Percentiles rank a stretch among this genome's conserved stretches.
phyloP scores from a whole-genome alignment of 345 rosid genomes.

The Mallotus nudiflorus region DNA sequence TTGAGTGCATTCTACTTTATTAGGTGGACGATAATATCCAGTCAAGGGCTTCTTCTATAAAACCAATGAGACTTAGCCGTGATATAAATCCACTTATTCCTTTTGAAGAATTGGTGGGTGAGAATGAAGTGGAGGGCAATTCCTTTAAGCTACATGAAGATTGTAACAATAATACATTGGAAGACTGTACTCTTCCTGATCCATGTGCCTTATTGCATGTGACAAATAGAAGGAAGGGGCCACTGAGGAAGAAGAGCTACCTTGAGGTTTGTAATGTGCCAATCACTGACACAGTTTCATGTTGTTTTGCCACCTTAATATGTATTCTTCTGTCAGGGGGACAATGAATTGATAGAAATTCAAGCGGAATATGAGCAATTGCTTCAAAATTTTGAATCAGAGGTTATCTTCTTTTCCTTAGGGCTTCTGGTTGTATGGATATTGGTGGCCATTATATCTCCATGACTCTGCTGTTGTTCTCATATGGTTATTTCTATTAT shows the following conservation, averaged over 20 bases:
- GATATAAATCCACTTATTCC: conserved; percentile 65
- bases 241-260: conserved; percentile 51
- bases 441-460: not conserved
- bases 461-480: not conserved
- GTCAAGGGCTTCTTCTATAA: conserved; percentile 48
- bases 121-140: conserved; percentile 36
- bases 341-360: conserved; percentile 43
- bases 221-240: conserved; percentile 75
- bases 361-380: conserved; percentile 69
- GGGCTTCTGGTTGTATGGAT: conserved; percentile 7
- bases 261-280: conserved; percentile 52
- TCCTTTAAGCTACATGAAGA: conserved; percentile 43
- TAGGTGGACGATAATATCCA: conserved; percentile 50
- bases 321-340: conserved; percentile 48
- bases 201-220: conserved; percentile 72
- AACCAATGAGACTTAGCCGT: conserved; percentile 43
- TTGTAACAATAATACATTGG: conserved; percentile 27
- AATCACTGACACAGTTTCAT: conserved; percentile 18
- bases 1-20: conserved; percentile 18
- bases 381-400: conserved; percentile 58
- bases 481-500: not conserved
- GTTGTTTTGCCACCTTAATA: conserved; percentile 27
- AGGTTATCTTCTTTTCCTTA: conserved; percentile 43
- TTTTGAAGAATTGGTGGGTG: conserved; percentile 61
- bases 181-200: conserved; percentile 60